A percentile compares a stretch with the other conserved stretches of the same genome.
These are phyloP conservation scores for Aleurites moluccanus DNA, from an alignment of 441 rosid genomes.

Conservation along the genomic window DNA sequence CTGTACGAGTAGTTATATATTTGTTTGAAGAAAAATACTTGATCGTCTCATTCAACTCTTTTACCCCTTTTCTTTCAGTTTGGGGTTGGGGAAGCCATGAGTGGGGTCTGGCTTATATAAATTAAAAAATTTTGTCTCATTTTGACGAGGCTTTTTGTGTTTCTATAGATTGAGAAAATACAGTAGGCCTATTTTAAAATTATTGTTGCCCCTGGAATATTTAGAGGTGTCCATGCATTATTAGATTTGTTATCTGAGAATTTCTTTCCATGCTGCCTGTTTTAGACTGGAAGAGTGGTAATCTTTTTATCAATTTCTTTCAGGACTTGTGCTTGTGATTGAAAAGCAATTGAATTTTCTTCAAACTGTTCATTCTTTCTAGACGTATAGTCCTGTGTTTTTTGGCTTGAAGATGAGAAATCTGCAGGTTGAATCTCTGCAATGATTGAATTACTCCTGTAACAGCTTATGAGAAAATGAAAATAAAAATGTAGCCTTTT, in stretches of 20 bases:
- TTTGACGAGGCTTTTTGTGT: not conserved
- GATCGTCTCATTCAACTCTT: not conserved
- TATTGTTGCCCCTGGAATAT: not conserved
- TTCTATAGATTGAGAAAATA: not conserved
- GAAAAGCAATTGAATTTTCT: no score
- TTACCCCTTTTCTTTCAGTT: not conserved
- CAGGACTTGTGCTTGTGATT: no score
- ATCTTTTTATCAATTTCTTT: no score
- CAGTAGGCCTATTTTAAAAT: not conserved
- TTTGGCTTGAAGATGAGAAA: no score
- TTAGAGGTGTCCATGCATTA: not conserved
- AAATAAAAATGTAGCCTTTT: no score
- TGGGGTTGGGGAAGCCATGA: not conserved
- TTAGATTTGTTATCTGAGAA: not conserved
- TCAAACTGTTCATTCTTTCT: no score
- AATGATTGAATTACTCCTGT: no score
- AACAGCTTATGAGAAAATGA: no score
- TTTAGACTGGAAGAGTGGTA: no score
- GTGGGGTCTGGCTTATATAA: not conserved
- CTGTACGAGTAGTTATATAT: not conserved
- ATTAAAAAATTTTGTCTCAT: not conserved
- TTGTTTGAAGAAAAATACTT: not conserved
- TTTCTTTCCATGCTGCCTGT: not conserved
- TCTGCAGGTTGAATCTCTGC: no score
- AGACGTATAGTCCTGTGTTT: no score